Evolutionary conservation across 2,329 filamentous ascomycete species (phyloP).

Genomic region (Curvularia hawaiiensis): DNA sequence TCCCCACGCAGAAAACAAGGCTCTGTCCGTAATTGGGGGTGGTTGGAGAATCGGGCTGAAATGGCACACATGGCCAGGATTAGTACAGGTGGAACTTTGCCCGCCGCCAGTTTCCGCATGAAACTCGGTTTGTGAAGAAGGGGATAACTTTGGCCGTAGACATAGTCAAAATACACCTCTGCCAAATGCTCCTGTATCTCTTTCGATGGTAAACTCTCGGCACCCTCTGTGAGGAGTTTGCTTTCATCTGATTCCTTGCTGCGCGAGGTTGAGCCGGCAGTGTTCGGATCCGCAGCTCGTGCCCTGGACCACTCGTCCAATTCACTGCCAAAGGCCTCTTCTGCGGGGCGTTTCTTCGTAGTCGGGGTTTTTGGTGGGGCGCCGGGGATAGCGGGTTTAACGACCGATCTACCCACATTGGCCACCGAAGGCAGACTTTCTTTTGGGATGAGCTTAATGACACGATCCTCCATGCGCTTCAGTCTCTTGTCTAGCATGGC

Average conservation of each 20-base stretch:
- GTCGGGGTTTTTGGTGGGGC: slow-evolving; percentile 60
- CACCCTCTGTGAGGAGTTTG: slow-evolving; percentile 79
- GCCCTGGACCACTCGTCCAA: slow-evolving; percentile 79
- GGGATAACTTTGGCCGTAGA: slow-evolving; percentile 95
- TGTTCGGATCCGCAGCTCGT: slow-evolving; percentile 57
- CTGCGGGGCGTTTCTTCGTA: slow-evolving; percentile 79
- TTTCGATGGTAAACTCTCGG: slow-evolving; percentile 78
- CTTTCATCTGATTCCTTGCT: slow-evolving; percentile 69
- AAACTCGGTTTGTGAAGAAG: slow-evolving; percentile 96
- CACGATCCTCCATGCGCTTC: slow-evolving; percentile 96
- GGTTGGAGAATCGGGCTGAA: slow-evolving; percentile 91
- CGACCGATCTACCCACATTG: slow-evolving; percentile 76
- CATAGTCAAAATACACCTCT: slow-evolving; percentile 92
- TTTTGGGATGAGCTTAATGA: slow-evolving; percentile 94
- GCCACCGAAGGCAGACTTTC: slow-evolving; percentile 73
- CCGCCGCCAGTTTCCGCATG: slow-evolving; percentile 82
- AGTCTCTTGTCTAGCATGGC: slow-evolving; percentile 96
- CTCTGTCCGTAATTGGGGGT: slow-evolving; percentile 76
- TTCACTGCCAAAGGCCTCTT: slow-evolving; percentile 85
- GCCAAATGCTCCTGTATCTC: slow-evolving; percentile 93
- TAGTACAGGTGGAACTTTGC: slow-evolving; percentile 84
- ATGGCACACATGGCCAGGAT: slow-evolving; percentile 94
- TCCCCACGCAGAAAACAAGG: slow-evolving; percentile 88
- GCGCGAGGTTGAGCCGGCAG: slow-evolving; percentile 54
- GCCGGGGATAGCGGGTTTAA: slow-evolving; percentile 76